Percentiles rank a stretch among this genome's conserved stretches.
Evolutionary conservation across 768 basidiomycete genomes (phyloP).

Genomic region (Coprinellus micaceus): DNA sequence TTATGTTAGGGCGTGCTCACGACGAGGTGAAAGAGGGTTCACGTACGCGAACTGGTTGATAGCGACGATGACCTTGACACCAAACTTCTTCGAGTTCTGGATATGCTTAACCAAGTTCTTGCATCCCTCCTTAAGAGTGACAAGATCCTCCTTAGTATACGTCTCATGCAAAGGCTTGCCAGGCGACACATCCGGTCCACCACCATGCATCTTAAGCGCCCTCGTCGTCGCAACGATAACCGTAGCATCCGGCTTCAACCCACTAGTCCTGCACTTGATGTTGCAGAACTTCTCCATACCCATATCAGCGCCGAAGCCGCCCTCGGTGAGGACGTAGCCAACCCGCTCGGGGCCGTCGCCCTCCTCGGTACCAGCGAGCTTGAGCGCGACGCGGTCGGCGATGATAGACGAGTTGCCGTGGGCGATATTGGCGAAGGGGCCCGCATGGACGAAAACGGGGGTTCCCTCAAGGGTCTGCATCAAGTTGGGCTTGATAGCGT

Average conservation of each 20-base stretch:
- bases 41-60: slow-evolving; percentile 94
- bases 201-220: slow-evolving; percentile 99
- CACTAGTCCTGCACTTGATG: slow-evolving; percentile 95
- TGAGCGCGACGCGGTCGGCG: slow-evolving; percentile 94
- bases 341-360: slow-evolving; percentile 78
- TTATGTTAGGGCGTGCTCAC: background rate
- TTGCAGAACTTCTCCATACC: slow-evolving; percentile 99
- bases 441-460: slow-evolving; percentile 97
- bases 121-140: slow-evolving; percentile 85
- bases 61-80: slow-evolving; percentile 92
- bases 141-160: slow-evolving; percentile 91
- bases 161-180: slow-evolving; percentile 92
- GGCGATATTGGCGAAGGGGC: slow-evolving; percentile 98
- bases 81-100: slow-evolving; percentile 91
- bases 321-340: slow-evolving; percentile 97
- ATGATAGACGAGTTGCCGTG: slow-evolving; percentile 98
- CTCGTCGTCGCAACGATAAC: slow-evolving; percentile 97
- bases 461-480: slow-evolving; percentile 99
- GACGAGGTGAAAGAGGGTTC: background rate
- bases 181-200: slow-evolving; percentile 93
- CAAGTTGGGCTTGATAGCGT: slow-evolving; percentile 97
- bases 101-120: slow-evolving; percentile 93
- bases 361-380: slow-evolving; percentile 92
- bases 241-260: slow-evolving; percentile 88
- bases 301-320: slow-evolving; percentile 98